Conservation (phyloP, 257 asterid species). For the Salvia rosmarinus region DNA sequence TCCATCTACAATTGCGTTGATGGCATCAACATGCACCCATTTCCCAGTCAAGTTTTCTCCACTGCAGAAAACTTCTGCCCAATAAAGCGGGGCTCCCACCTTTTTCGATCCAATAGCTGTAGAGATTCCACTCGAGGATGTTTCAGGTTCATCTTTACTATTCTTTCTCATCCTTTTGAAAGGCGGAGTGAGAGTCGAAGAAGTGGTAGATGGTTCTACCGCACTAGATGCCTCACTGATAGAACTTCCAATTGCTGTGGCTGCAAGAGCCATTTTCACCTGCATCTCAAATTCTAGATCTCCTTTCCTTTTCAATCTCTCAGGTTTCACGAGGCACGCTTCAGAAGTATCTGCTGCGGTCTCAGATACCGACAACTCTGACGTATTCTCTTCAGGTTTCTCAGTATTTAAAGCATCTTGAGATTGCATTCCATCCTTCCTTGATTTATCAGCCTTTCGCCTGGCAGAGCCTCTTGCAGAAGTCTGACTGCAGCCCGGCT, state of each 20-base stretch:
- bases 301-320: slow-evolving; percentile 71
- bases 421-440: slow-evolving; percentile 30
- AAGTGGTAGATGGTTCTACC: slow-evolving; percentile 45
- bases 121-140: slow-evolving; percentile 62
- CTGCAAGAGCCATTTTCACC: slow-evolving; percentile 83
- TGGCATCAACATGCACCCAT: slow-evolving; percentile 94
- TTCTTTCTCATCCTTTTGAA: slow-evolving; percentile 52
- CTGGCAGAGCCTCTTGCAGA: slow-evolving; percentile 35
- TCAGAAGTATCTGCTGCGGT: slow-evolving; percentile 47
- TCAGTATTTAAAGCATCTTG: slow-evolving; percentile 36
- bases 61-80: slow-evolving; percentile 92
- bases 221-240: slow-evolving; percentile 34
- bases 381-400: slow-evolving; percentile 40
- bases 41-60: slow-evolving; percentile 91
- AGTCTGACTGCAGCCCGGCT: slow-evolving; percentile 36
- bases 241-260: slow-evolving; percentile 63
- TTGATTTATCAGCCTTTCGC: slow-evolving; percentile 40
- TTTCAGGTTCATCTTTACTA: slow-evolving; percentile 52
- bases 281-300: slow-evolving; percentile 93
- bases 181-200: slow-evolving; percentile 46
- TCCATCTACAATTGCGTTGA: slow-evolving; percentile 80
- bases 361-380: slow-evolving; percentile 42
- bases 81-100: slow-evolving; percentile 91
- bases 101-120: slow-evolving; percentile 89
- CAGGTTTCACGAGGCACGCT: slow-evolving; percentile 41